A percentile compares a stretch with the other conserved stretches of the same genome.
These are phyloP conservation scores for Penicillium sp. DNA, from an alignment of 2,329 filamentous ascomycete genomes.

Conservation along the genomic window DNA sequence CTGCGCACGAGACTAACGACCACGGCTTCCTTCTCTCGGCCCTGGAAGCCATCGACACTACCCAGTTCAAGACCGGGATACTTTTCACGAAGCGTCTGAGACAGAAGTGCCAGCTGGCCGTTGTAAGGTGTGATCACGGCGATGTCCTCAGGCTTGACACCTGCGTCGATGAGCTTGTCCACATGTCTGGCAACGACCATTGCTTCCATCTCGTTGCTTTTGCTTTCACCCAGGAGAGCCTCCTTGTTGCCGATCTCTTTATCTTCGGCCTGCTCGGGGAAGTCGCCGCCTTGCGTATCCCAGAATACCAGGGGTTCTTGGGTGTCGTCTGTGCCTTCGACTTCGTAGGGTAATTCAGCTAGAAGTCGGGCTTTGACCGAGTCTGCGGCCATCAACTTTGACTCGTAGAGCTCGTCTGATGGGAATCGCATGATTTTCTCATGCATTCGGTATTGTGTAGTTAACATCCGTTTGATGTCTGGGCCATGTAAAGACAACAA, in stretches of 20 bases:
- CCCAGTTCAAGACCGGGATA: slow-evolving; percentile 90
- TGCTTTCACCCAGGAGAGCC: slow-evolving; percentile 67
- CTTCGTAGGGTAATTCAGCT: slow-evolving; percentile 72
- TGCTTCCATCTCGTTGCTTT: slow-evolving; percentile 90
- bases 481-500: slow-evolving; percentile 77
- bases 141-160: slow-evolving; percentile 78
- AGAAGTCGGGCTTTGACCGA: slow-evolving; percentile 73
- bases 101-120: slow-evolving; percentile 79
- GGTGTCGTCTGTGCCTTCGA: slow-evolving; percentile 81
- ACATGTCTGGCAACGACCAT: slow-evolving; percentile 77
- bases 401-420: slow-evolving; percentile 82
- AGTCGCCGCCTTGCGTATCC: slow-evolving; percentile 93
- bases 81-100: slow-evolving; percentile 71
- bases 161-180: slow-evolving; percentile 69
- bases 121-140: slow-evolving; percentile 96
- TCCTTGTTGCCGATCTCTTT: slow-evolving; percentile 58
- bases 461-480: slow-evolving; percentile 88
- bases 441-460: slow-evolving; percentile 97
- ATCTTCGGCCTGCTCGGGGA: slow-evolving; percentile 77
- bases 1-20: slow-evolving; percentile 92
- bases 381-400: slow-evolving; percentile 75
- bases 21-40: slow-evolving; percentile 93
- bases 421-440: slow-evolving; percentile 93
- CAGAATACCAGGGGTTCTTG: slow-evolving; percentile 85
- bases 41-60: slow-evolving; percentile 95